Evolutionary conservation across 2,329 filamentous ascomycete species (phyloP).

Genomic region (Aspergillus tubingensis): DNA sequence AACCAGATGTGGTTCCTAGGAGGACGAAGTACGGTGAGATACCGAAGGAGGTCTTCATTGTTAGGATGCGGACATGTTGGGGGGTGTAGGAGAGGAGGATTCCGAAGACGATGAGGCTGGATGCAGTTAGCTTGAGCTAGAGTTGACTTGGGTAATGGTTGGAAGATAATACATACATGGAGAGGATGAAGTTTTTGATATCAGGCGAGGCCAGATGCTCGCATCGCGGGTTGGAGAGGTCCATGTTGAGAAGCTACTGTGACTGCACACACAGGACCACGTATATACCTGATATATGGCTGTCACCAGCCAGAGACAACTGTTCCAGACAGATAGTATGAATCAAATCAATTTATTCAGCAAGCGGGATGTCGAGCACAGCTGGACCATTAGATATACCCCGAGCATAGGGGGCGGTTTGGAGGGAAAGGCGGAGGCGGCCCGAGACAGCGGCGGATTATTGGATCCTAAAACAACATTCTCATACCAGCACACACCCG

Average conservation of each 20-base stretch:
- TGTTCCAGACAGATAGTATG: background rate
- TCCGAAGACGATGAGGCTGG: conserved; percentile 74
- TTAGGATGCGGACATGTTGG: conserved; percentile 89
- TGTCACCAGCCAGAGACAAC: background rate
- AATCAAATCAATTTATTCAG: background rate
- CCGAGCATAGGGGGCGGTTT: conserved; percentile 3
- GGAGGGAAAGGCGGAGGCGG: background rate
- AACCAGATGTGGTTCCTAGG: conserved; percentile 87
- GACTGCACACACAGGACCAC: background rate
- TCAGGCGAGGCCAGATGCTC: conserved; percentile 54
- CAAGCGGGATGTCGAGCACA: background rate
- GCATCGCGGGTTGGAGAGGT: conserved; percentile 44
- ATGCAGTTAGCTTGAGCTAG: background rate
- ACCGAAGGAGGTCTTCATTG: conserved; percentile 81
- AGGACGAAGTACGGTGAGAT: conserved; percentile 95
- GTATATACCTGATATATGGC: background rate
- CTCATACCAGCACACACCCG: conserved; percentile 3
- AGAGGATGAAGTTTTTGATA: conserved; percentile 55
- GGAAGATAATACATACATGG: conserved; percentile 47
- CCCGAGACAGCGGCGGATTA: background rate
- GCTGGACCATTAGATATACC: background rate
- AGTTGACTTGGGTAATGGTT: background rate
- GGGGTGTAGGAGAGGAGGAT: conserved; percentile 92
- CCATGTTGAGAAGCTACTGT: conserved; percentile 19
- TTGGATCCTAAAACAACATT: conserved; percentile 8